Conservation (phyloP, 2,329 filamentous ascomycete genomes). For the Xylaria sp. region DNA sequence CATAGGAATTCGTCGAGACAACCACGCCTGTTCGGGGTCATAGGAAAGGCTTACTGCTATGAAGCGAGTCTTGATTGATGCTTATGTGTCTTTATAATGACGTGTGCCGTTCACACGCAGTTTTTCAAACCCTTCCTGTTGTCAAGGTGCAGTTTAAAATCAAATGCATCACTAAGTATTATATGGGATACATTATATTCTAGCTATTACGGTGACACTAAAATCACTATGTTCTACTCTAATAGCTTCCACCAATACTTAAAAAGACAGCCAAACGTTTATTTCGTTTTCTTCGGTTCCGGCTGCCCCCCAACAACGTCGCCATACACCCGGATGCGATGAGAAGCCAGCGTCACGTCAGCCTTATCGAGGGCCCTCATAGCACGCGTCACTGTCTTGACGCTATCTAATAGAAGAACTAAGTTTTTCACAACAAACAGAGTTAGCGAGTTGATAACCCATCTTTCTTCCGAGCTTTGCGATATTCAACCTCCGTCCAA, state of each 20-base stretch:
- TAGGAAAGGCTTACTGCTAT: not conserved
- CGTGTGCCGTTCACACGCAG: too few relatives aligned
- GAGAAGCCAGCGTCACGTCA: slow-evolving; percentile 38
- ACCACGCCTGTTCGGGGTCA: not conserved
- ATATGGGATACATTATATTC: not conserved
- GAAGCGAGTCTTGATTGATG: not conserved
- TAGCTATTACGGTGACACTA: not conserved
- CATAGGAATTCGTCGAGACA: not conserved
- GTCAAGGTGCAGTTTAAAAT: not conserved
- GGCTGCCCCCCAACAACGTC: not conserved
- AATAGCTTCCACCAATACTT: too few relatives aligned
- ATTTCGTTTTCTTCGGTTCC: slow-evolving; percentile 45
- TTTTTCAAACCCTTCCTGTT: too few relatives aligned
- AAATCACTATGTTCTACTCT: not conserved
- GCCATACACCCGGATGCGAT: slow-evolving; percentile 30
- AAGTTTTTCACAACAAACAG: not conserved
- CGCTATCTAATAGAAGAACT: slow-evolving; percentile 48
- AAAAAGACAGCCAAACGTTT: not conserved
- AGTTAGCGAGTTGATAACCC: slow-evolving; percentile 1
- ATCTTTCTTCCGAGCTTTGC: not conserved
- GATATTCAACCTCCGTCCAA: not conserved
- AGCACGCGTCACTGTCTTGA: slow-evolving; percentile 43
- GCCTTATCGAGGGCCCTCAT: slow-evolving; percentile 46
- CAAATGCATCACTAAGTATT: slow-evolving; percentile 6
- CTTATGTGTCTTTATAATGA: not conserved